Percentiles rank a stretch among this genome's conserved stretches.
Conservation (phyloP, 352 stramenopile genomes). For the Pythium sp. region DNA sequence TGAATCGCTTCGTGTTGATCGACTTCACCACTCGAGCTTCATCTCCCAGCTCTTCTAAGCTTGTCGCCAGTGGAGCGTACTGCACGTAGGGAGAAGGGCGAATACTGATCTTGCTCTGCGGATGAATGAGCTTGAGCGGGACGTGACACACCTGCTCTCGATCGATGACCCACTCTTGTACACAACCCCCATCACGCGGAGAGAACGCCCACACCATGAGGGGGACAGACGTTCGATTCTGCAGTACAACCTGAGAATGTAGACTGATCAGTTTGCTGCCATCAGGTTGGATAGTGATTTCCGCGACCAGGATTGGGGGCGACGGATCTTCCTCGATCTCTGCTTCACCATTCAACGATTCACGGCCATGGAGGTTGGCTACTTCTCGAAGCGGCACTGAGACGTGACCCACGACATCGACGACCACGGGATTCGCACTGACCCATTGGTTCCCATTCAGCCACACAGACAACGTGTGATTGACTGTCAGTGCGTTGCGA, state of each 20-base stretch:
- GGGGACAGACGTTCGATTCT: conserved; percentile 84
- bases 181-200: conserved; percentile 68
- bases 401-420: conserved; percentile 86
- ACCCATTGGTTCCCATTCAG: conserved; percentile 87
- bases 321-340: conserved; percentile 51
- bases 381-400: conserved; percentile 74
- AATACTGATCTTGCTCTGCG: conserved; percentile 87
- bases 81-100: conserved; percentile 80
- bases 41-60: conserved; percentile 75
- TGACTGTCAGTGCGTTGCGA: conserved; percentile 73
- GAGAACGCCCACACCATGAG: conserved; percentile 89
- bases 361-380: conserved; percentile 20
- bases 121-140: conserved; percentile 80
- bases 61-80: conserved; percentile 79
- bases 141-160: conserved; percentile 81
- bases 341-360: conserved; percentile 26
- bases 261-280: conserved; percentile 87
- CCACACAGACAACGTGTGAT: conserved; percentile 87
- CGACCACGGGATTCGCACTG: conserved; percentile 80
- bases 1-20: conserved; percentile 80
- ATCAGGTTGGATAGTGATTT: conserved; percentile 86
- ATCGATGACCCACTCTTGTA: conserved; percentile 83
- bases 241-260: conserved; percentile 83
- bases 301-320: conserved; percentile 74
- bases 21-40: conserved; percentile 65